Evolutionary conservation across 2,329 filamentous ascomycete genomes (phyloP), one percentile per base, ranked within the genome.

Genomic region (Diplodia mutila): DNA sequence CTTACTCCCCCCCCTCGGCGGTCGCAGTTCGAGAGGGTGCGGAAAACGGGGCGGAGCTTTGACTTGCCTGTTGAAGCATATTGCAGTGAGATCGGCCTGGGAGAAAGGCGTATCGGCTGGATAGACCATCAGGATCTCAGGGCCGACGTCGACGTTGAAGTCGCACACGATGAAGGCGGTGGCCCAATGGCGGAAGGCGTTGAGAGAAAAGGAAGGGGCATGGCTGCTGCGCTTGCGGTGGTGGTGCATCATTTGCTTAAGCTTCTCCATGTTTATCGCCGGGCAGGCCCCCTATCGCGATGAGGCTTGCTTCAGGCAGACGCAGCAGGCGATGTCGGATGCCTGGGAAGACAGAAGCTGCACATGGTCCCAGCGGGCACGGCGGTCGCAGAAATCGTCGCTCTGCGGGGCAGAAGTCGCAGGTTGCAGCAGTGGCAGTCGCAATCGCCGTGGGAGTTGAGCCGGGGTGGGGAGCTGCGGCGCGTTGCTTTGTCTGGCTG

Each of bases 141-240:
- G 79, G 8, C 79, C 79, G 71, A 81, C 70, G 67, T 81, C 79
- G 61, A 80, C 79, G 67, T 81, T 81, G 74, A 81, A 81, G 67
- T 81, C 80, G 69, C 79, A 81, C 23, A 81, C 77, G 59, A 80
- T 71, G 67, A 80, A 81, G 66, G 79, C 78, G 27, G 80, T 71
- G 55, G 76, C 77, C 79, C 79, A 81, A 67, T 78, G 72, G 68
- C 76, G 75, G 67, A 80, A 80, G 55, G 74, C 71, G 57, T 21
- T 37, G 57, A 57, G 48, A 34, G 66, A 63, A 57, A 67, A 64
- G 16, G 49, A 25, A 3, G 29, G 55, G 9, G 27, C 48, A 32
- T 61, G 29, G 29, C 46, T 54, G 49, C 57, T 63, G 66, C 59
- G 55, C 27, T 64, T 63, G 34, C 59, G 57, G 57, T 59, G 54